A percentile compares a stretch with the other conserved stretches of the same genome.
Evolutionary conservation across 2,329 filamentous ascomycete genomes (phyloP).

Genomic region (Exophiala xenobiotica): DNA sequence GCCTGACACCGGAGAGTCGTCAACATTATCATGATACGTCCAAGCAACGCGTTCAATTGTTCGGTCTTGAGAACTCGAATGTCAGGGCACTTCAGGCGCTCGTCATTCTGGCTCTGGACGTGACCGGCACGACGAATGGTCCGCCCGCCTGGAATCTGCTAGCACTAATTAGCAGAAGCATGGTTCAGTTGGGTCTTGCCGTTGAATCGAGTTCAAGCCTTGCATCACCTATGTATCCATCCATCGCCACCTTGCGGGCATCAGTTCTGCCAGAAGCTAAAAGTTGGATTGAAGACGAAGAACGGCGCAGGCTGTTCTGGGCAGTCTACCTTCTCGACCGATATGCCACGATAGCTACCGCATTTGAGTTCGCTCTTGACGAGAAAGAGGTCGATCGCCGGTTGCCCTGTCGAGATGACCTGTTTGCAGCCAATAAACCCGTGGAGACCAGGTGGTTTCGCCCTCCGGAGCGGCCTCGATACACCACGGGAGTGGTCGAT

Average conservation of each 20-base stretch:
- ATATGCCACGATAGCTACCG: conserved; percentile 86
- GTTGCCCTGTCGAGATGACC: conserved; percentile 81
- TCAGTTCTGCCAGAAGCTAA: conserved; percentile 80
- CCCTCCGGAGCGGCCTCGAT: conserved; percentile 56
- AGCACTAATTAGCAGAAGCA: conserved; percentile 81
- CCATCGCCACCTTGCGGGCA: conserved; percentile 84
- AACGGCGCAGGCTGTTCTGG: conserved; percentile 82
- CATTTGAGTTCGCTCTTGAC: conserved; percentile 86
- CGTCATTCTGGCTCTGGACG: conserved; percentile 80
- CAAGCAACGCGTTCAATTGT: conserved; percentile 82
- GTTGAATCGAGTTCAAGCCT: conserved; percentile 79
- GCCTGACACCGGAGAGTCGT: conserved; percentile 71
- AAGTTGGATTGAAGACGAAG: conserved; percentile 88
- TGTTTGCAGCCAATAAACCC: conserved; percentile 78
- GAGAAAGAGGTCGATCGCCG: conserved; percentile 87
- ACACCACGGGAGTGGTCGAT: conserved; percentile 67
- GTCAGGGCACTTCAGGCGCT: conserved; percentile 84
- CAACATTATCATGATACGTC: conserved; percentile 75
- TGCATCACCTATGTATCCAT: conserved; percentile 74
- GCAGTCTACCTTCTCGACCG: conserved; percentile 89
- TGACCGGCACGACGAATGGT: conserved; percentile 83
- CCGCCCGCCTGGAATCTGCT: conserved; percentile 91
- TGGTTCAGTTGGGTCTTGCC: conserved; percentile 81
- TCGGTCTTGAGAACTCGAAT: conserved; percentile 85
- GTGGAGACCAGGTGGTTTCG: conserved; percentile 84